Conservation (phyloP, 306 rosid genomes). For the Crotalaria pallida region DNA sequence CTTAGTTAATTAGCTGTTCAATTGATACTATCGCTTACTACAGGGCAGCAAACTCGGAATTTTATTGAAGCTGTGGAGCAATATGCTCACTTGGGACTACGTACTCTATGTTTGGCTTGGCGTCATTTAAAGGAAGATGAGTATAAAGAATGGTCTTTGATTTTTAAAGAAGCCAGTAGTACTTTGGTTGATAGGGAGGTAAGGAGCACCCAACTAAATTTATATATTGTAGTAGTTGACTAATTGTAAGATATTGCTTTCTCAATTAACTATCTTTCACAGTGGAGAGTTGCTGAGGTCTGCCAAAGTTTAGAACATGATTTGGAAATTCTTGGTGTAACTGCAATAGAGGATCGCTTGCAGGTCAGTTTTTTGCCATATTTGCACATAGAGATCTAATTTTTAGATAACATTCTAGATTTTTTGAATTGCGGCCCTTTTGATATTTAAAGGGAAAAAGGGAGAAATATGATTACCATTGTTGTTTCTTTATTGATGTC, state of each 20-base stretch:
- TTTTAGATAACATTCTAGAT: background rate
- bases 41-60: conserved; percentile 92
- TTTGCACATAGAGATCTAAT: conserved; percentile 6
- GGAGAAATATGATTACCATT: background rate
- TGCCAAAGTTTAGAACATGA: conserved; percentile 87
- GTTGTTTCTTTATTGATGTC: background rate
- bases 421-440: background rate
- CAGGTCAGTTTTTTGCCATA: conserved; percentile 57
- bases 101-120: conserved; percentile 90
- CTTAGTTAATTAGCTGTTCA: background rate
- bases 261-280: conserved; percentile 34
- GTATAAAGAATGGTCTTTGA: conserved; percentile 83
- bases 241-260: background rate
- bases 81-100: conserved; percentile 85
- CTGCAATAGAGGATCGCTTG: conserved; percentile 97
- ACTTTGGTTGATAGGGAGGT: conserved; percentile 98
- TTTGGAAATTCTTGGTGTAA: conserved; percentile 87
- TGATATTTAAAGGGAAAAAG: background rate
- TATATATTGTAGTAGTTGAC: background rate
- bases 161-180: conserved; percentile 92
- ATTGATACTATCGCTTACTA: conserved; percentile 14
- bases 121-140: conserved; percentile 81
- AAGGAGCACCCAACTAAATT: conserved; percentile 28
- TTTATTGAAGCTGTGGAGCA: conserved; percentile 91
- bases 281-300: conserved; percentile 98